Percentiles rank a stretch among this genome's conserved stretches.
Evolutionary conservation across 257 asterid species (phyloP).

Genomic region (Echium plantagineum): DNA sequence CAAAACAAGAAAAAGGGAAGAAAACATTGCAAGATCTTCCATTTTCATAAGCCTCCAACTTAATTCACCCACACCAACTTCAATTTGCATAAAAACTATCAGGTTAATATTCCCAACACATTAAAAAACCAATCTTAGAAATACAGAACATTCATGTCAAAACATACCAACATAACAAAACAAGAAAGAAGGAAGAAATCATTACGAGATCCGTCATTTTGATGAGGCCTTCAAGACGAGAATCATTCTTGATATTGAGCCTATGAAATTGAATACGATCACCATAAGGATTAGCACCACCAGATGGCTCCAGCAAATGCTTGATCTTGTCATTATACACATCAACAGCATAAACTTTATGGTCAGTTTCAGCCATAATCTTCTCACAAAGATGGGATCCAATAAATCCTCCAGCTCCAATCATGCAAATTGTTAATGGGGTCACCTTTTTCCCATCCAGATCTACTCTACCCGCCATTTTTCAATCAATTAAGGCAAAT

Average conservation of each 20-base stretch:
- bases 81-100: too few relatives aligned
- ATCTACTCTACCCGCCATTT: slow-evolving; percentile 77
- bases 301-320: slow-evolving; percentile 64
- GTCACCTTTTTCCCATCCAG: slow-evolving; percentile 76
- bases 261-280: slow-evolving; percentile 91
- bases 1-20: too few relatives aligned
- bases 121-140: too few relatives aligned
- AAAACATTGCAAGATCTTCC: slow-evolving; percentile 70
- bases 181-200: too few relatives aligned
- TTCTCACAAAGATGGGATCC: slow-evolving; percentile 96
- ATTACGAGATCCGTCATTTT: slow-evolving; percentile 25
- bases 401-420: slow-evolving; percentile 95
- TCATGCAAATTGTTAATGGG: slow-evolving; percentile 82
- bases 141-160: too few relatives aligned
- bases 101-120: too few relatives aligned
- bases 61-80: too few relatives aligned
- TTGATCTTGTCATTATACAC: slow-evolving; percentile 81
- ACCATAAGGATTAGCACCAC: slow-evolving; percentile 26
- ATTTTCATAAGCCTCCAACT: too few relatives aligned
- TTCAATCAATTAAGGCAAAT: too few relatives aligned
- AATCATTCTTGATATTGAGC: slow-evolving; percentile 78
- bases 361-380: slow-evolving; percentile 65
- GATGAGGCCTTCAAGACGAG: slow-evolving; percentile 97
- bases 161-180: too few relatives aligned
- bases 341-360: slow-evolving; percentile 76